phyloP scores from a whole-genome alignment of 2,329 filamentous ascomycete genomes.

The Myotisia sp. region DNA sequence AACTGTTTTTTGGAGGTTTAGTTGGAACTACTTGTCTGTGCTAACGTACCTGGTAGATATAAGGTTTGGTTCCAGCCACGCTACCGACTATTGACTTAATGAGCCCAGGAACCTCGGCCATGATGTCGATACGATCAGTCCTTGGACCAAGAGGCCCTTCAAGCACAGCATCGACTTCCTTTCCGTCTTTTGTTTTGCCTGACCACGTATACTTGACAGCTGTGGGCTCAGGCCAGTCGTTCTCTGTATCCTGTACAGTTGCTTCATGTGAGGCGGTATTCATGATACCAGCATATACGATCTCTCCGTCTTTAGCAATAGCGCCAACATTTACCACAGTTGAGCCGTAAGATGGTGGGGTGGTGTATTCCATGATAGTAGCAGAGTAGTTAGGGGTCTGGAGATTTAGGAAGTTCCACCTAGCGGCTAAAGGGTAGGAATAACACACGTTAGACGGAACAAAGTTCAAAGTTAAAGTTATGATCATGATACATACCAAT shows the following conservation, averaged over 20 bases:
- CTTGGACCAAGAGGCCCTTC: conserved; percentile 54
- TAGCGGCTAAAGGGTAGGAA: conserved; percentile 43
- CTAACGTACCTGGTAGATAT: conserved; percentile 75
- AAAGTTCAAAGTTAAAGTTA: conserved; percentile 2
- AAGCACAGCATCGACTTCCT: conserved; percentile 54
- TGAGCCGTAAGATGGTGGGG: conserved; percentile 78
- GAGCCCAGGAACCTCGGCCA: conserved; percentile 90
- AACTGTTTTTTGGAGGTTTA: neutral
- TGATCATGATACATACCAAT: conserved; percentile 42
- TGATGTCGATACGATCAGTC: conserved; percentile 78
- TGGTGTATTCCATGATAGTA: conserved; percentile 89
- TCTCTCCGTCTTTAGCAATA: conserved; percentile 65
- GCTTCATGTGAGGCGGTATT: conserved; percentile 56
- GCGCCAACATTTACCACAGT: conserved; percentile 73
- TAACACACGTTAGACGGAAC: conserved; percentile 7
- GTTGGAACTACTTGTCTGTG: neutral
- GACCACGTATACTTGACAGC: conserved; percentile 62
- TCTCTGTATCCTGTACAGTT: conserved; percentile 57
- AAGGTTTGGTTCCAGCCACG: conserved; percentile 84
- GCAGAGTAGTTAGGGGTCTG: conserved; percentile 78
- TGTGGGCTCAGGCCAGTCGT: conserved; percentile 78
- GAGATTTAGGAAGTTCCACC: conserved; percentile 90
- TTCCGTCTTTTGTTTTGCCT: conserved; percentile 62
- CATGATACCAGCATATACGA: conserved; percentile 56
- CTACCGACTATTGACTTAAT: conserved; percentile 85